Evolutionary conservation across 2,329 filamentous ascomycete genomes (phyloP).

Genomic region (Niveomyces coronatus): DNA sequence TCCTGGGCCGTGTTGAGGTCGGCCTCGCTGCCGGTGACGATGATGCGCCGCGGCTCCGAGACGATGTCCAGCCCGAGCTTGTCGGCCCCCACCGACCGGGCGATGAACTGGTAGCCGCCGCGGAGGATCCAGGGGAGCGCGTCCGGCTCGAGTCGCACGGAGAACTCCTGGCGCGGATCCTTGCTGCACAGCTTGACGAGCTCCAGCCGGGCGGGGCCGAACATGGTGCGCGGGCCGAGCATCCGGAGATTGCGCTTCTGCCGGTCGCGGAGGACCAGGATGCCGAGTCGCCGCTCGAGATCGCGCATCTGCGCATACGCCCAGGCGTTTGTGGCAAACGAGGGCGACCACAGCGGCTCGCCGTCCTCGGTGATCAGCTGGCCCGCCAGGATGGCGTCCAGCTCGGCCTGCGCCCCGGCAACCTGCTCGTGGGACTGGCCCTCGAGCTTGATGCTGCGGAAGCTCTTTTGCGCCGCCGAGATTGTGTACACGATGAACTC

Average conservation of each 20-base stretch:
- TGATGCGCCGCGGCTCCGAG: slow-evolving; percentile 1
- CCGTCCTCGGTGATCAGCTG: slow-evolving; percentile 4
- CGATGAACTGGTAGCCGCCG: slow-evolving; percentile 1
- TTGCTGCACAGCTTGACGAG: not conserved
- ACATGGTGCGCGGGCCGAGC: not conserved
- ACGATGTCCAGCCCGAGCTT: slow-evolving; percentile 8
- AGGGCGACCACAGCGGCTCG: slow-evolving; percentile 3
- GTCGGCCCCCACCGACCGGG: not conserved
- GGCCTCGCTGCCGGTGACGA: slow-evolving; percentile 3
- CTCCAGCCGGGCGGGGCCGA: not conserved
- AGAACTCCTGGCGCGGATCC: slow-evolving; percentile 4
- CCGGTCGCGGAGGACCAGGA: slow-evolving; percentile 3
- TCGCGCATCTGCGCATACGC: slow-evolving; percentile 1
- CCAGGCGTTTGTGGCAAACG: slow-evolving; percentile 7
- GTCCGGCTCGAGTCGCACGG: not conserved
- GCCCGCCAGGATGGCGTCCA: slow-evolving; percentile 1
- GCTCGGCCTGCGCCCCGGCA: not conserved
- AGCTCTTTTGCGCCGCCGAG: not conserved
- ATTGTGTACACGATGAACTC: not conserved
- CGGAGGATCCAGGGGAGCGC: slow-evolving; percentile 3
- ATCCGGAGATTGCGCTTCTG: not conserved
- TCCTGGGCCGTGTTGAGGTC: slow-evolving; percentile 2
- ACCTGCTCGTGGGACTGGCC: not conserved
- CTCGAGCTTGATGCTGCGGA: slow-evolving; percentile 1
- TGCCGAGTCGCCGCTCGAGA: not conserved